Evolutionary conservation across 352 stramenopile species (phyloP).

Genomic region (Globisporangium lucens): DNA sequence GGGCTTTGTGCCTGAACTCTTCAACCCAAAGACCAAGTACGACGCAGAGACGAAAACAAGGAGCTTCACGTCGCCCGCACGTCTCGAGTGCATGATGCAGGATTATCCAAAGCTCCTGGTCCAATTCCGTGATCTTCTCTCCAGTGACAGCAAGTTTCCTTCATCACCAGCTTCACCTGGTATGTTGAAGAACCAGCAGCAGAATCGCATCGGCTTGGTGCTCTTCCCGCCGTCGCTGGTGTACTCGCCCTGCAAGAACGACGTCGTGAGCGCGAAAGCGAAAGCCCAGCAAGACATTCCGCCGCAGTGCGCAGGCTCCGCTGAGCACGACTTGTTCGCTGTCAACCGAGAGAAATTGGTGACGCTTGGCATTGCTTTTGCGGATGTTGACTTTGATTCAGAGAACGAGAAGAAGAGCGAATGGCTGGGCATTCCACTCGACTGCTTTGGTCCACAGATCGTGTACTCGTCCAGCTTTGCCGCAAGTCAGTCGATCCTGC

Average conservation of each 20-base stretch:
- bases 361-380: constrained; percentile 23
- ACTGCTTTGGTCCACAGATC: constrained; percentile 41
- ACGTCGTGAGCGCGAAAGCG: constrained; percentile 42
- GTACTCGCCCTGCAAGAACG: constrained; percentile 79
- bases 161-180: neutral
- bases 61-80: constrained; percentile 59
- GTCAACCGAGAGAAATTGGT: constrained; percentile 42
- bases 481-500: constrained; percentile 27
- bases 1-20: constrained; percentile 63
- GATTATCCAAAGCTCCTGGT: constrained; percentile 67
- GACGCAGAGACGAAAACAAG: constrained; percentile 15
- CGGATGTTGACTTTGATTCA: neutral
- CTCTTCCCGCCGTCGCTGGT: constrained; percentile 55
- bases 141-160: constrained; percentile 9
- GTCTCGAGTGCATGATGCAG: constrained; percentile 81
- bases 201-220: constrained; percentile 37
- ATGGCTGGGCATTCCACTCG: constrained; percentile 54
- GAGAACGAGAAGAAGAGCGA: constrained; percentile 15
- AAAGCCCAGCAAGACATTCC: constrained; percentile 55
- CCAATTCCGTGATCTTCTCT: constrained; percentile 19
- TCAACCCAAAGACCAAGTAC: constrained; percentile 60
- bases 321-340: constrained; percentile 63
- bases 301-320: constrained; percentile 59
- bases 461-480: constrained; percentile 42
- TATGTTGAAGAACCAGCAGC: constrained; percentile 1